Conservation (phyloP, 2,329 filamentous ascomycete species). For the Fusarium robinianum region DNA sequence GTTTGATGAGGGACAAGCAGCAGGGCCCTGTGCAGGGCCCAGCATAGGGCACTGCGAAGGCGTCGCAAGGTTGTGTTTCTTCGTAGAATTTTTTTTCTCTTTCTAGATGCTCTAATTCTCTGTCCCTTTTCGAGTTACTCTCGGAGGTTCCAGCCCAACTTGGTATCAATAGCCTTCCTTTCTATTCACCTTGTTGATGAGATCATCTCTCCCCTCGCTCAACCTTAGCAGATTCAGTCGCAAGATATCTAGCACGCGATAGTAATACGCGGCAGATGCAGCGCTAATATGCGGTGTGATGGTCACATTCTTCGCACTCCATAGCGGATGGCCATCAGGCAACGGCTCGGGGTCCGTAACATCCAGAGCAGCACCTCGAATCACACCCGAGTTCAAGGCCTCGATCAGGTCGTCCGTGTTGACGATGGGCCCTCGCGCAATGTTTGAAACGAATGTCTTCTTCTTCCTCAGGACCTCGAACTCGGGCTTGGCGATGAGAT, state of each 20-base stretch:
- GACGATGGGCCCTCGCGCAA: conserved; percentile 63
- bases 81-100: no score
- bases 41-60: no score
- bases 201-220: conserved; percentile 41
- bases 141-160: no score
- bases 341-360: conserved; percentile 81
- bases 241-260: conserved; percentile 49
- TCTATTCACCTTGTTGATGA: conserved; percentile 49
- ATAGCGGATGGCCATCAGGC: conserved; percentile 68
- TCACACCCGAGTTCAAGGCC: conserved; percentile 55
- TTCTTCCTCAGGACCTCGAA: conserved; percentile 51
- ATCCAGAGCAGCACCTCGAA: conserved; percentile 72
- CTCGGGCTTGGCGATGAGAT: conserved; percentile 57
- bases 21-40: no score
- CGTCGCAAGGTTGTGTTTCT: no score
- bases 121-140: background rate
- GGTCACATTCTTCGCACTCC: conserved; percentile 70
- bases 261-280: conserved; percentile 45
- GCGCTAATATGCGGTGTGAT: conserved; percentile 60
- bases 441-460: conserved; percentile 70
- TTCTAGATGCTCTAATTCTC: background rate
- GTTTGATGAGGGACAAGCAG: conserved; percentile 12
- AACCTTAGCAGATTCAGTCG: conserved; percentile 47
- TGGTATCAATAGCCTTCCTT: conserved; percentile 39
- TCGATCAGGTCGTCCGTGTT: conserved; percentile 61